Evolutionary conservation across 106 monocot species (phyloP).

Genomic region (Iris macrosiphon): DNA sequence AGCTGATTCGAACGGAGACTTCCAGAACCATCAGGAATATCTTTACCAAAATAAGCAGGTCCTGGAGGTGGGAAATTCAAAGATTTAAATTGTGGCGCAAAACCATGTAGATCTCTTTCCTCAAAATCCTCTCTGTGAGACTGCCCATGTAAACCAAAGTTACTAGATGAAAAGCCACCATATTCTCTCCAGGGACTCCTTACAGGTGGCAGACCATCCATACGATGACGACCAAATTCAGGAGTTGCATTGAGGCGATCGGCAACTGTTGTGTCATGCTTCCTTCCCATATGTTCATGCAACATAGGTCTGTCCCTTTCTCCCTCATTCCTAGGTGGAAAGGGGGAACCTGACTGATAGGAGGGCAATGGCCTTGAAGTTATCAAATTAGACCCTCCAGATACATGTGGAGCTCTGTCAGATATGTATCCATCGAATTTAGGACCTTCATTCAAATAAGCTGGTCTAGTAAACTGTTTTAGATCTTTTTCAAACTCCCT

Average conservation of each 20-base stretch:
- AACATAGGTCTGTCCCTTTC: constrained; percentile 23
- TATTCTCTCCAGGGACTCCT: constrained; percentile 31
- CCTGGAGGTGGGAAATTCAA: too few relatives aligned
- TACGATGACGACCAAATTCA: constrained; percentile 36
- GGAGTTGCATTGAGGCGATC: constrained; percentile 23
- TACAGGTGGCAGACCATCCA: constrained; percentile 26
- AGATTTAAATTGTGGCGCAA: too few relatives aligned
- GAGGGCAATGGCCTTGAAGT: constrained; percentile 15
- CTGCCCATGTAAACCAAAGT: too few relatives aligned
- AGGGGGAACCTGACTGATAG: constrained; percentile 17
- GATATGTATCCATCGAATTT: constrained; percentile 39
- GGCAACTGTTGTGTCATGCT: too few relatives aligned
- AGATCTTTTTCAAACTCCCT: constrained; percentile 65
- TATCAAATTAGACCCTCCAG: constrained; percentile 10
- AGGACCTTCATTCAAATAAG: constrained; percentile 42
- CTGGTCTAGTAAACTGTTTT: constrained; percentile 58
- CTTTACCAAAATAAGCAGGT: too few relatives aligned
- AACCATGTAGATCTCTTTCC: too few relatives aligned
- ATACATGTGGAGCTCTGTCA: constrained; percentile 18
- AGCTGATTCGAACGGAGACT: too few relatives aligned
- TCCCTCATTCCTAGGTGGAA: constrained; percentile 18
- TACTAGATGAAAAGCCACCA: not conserved
- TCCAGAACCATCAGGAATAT: too few relatives aligned
- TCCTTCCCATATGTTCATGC: constrained; percentile 33
- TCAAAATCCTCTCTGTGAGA: too few relatives aligned